phyloP scores from a whole-genome alignment of 2,329 filamentous ascomycete genomes.

The Colletotrichum sp. region DNA sequence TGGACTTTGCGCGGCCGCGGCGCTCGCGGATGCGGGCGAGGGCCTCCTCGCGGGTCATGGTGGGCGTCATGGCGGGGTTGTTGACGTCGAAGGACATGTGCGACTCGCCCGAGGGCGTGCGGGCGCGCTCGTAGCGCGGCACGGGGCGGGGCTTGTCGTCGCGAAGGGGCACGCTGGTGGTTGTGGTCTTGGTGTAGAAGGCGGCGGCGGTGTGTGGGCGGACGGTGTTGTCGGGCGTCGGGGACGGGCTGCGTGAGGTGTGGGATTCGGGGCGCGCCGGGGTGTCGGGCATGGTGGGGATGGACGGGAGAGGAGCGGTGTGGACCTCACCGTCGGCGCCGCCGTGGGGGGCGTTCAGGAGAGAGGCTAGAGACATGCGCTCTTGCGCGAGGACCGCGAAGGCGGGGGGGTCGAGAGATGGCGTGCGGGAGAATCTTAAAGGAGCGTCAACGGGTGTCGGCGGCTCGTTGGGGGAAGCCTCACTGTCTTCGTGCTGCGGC shows the following conservation, averaged over 20 bases:
- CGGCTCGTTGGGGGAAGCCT: slow-evolving; percentile 28
- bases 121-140: slow-evolving; percentile 50
- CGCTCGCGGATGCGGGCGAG: slow-evolving; percentile 77
- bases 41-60: slow-evolving; percentile 75
- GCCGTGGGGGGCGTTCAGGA: slow-evolving; percentile 61
- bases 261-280: slow-evolving; percentile 1
- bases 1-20: slow-evolving; percentile 72
- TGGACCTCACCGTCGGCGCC: slow-evolving; percentile 35
- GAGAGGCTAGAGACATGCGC: slow-evolving; percentile 64
- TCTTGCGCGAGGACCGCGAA: slow-evolving; percentile 58
- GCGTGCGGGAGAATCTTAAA: slow-evolving; percentile 58
- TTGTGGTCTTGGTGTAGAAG: slow-evolving; percentile 55
- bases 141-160: slow-evolving; percentile 43
- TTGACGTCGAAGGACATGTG: slow-evolving; percentile 54
- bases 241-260: not conserved
- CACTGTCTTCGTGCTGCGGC: slow-evolving; percentile 15
- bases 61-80: slow-evolving; percentile 66
- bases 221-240: slow-evolving; percentile 3
- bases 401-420: slow-evolving; percentile 67
- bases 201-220: slow-evolving; percentile 53
- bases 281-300: slow-evolving; percentile 46
- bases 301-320: slow-evolving; percentile 37
- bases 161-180: slow-evolving; percentile 56
- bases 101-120: slow-evolving; percentile 47
- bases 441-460: slow-evolving; percentile 37